Evolutionary conservation across 2,329 filamentous ascomycete species (phyloP).

Genomic region (Fusarium falciforme): DNA sequence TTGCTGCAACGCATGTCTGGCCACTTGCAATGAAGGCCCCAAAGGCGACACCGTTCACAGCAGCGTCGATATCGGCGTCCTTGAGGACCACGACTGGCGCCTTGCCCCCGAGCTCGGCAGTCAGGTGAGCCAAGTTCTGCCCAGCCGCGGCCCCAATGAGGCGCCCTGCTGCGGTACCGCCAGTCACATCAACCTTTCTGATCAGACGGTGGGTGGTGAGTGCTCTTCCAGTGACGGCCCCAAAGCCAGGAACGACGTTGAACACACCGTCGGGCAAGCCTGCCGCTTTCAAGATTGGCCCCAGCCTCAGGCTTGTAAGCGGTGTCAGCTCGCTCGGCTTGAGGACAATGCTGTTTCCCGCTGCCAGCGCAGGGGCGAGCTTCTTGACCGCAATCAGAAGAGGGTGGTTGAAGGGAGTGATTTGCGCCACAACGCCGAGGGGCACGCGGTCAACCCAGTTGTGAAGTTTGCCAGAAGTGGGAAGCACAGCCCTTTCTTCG

Average conservation of each 20-base stretch:
- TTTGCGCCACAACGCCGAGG: conserved; percentile 67
- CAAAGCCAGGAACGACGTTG: conserved; percentile 69
- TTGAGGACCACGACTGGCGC: conserved; percentile 76
- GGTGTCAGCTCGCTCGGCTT: conserved; percentile 74
- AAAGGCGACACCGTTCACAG: conserved; percentile 76
- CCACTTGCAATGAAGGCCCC: conserved; percentile 67
- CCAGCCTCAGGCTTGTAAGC: conserved; percentile 69
- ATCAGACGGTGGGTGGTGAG: conserved; percentile 64
- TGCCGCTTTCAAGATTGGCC: conserved; percentile 70
- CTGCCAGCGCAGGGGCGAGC: conserved; percentile 68
- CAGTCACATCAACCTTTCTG: conserved; percentile 80
- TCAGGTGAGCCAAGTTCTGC: conserved; percentile 75
- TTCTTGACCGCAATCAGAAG: conserved; percentile 70
- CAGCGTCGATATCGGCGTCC: conserved; percentile 72
- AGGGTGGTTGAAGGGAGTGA: conserved; percentile 70
- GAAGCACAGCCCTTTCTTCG: conserved; percentile 73
- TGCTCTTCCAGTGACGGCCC: conserved; percentile 62
- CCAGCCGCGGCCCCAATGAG: conserved; percentile 75
- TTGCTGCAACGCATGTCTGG: conserved; percentile 75
- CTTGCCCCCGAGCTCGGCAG: conserved; percentile 79
- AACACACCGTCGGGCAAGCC: conserved; percentile 78
- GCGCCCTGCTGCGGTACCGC: conserved; percentile 76
- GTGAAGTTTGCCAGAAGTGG: conserved; percentile 70
- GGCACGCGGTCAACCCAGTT: conserved; percentile 67
- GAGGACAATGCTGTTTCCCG: conserved; percentile 69